Evolutionary conservation across 345 rosid species (phyloP).

Genomic region (Reutealis trisperma): DNA sequence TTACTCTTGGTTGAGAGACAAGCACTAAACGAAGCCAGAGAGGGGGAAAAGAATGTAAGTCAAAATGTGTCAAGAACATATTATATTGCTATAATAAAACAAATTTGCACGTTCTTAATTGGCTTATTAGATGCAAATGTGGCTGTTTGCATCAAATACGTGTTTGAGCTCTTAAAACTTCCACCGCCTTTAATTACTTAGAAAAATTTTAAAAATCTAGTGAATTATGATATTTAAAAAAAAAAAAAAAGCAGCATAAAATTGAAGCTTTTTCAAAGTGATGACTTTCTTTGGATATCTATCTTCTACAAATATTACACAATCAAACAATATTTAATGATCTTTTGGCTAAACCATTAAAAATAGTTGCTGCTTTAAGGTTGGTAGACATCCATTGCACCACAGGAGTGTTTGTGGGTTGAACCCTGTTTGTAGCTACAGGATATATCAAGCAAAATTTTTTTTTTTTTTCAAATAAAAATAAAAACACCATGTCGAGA

Average conservation of each 20-base stretch:
- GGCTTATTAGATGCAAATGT: background rate
- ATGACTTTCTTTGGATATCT: background rate
- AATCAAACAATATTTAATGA: background rate
- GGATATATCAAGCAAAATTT: background rate
- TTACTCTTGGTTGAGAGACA: slow-evolving; percentile 40
- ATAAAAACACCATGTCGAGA: background rate
- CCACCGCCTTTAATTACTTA: background rate
- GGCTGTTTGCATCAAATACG: background rate
- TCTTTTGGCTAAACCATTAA: background rate
- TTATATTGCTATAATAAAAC: background rate
- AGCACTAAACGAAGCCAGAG: slow-evolving; percentile 39
- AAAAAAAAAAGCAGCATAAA: background rate
- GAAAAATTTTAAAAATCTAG: background rate
- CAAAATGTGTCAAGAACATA: slow-evolving; percentile 5
- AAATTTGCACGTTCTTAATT: slow-evolving; percentile 4
- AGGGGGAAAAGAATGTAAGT: slow-evolving; percentile 81
- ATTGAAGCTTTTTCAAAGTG: background rate
- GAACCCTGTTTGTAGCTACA: background rate
- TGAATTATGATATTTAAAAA: background rate
- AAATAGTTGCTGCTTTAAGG: background rate
- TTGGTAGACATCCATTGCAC: background rate
- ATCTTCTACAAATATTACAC: background rate
- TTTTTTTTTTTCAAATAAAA: background rate
- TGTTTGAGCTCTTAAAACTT: background rate
- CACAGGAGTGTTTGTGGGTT: background rate